Conservation (phyloP, 257 asterid species). For the Paraleonurus japonicus region DNA sequence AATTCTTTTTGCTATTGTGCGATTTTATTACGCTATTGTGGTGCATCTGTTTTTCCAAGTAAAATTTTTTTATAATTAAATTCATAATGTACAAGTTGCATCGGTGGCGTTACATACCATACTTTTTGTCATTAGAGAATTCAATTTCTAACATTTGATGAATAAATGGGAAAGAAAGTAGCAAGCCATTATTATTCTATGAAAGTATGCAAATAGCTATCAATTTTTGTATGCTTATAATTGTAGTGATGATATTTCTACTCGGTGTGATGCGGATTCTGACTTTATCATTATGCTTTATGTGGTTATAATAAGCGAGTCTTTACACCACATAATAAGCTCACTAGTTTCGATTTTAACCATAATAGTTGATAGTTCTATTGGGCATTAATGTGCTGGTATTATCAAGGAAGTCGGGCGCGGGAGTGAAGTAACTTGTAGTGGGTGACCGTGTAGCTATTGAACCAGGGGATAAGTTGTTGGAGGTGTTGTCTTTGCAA, state of each 20-base stretch:
- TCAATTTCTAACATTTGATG: conserved; percentile 17
- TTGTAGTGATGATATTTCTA: conserved; percentile 2
- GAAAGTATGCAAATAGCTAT: conserved; percentile 8
- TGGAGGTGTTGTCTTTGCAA: too few relatives aligned
- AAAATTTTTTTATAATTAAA: too few relatives aligned
- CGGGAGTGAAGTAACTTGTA: too few relatives aligned
- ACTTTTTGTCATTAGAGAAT: neutral
- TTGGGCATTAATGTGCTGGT: too few relatives aligned
- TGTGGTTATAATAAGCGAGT: conserved; percentile 16
- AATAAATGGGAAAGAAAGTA: conserved; percentile 9
- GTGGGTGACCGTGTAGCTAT: too few relatives aligned
- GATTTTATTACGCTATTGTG: too few relatives aligned
- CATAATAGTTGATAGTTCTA: too few relatives aligned
- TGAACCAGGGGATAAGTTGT: too few relatives aligned
- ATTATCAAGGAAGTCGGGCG: too few relatives aligned
- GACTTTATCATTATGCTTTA: conserved; percentile 18
- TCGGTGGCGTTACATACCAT: conserved; percentile 53
- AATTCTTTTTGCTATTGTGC: too few relatives aligned
- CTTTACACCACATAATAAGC: neutral
- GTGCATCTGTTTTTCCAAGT: too few relatives aligned
- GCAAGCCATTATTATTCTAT: neutral
- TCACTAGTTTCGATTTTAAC: neutral
- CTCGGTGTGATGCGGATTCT: neutral
- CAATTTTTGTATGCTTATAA: neutral
- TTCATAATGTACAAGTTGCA: conserved; percentile 77